A percentile compares a stretch with the other conserved stretches of the same genome.
Evolutionary conservation across 202 grass and related monocot species (phyloP).

Genomic region (Hordeum pubiflorum): DNA sequence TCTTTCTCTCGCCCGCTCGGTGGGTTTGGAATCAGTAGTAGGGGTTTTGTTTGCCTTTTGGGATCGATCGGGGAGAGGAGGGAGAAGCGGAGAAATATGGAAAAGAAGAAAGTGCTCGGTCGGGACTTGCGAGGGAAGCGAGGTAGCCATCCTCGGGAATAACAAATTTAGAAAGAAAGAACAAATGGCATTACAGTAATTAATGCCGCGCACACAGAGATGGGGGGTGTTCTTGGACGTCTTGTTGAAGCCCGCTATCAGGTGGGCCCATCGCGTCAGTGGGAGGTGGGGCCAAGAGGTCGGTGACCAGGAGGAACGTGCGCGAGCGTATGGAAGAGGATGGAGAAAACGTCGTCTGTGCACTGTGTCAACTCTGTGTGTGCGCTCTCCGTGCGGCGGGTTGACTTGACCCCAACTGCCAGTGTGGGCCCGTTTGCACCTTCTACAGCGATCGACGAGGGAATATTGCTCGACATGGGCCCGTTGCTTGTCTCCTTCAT

Average conservation of each 20-base stretch:
- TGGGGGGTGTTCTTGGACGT: too few relatives aligned
- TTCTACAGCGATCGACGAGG: neutral
- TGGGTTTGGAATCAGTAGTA: neutral
- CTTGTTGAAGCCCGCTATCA: neutral
- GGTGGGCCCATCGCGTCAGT: neutral
- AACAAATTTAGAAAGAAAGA: neutral
- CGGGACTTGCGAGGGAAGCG: slow-evolving; percentile 27
- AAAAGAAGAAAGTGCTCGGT: neutral
- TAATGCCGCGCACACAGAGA: too few relatives aligned
- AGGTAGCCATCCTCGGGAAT: neutral
- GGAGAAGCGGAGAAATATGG: neutral
- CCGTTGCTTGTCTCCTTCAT: neutral
- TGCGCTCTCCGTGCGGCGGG: neutral
- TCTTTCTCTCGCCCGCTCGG: neutral
- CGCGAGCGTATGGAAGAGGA: neutral
- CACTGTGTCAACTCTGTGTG: neutral
- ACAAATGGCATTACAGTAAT: neutral
- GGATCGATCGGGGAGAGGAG: neutral
- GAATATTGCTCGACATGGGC: neutral
- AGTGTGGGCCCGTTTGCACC: neutral
- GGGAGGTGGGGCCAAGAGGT: neutral
- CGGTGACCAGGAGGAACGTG: neutral
- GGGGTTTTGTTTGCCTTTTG: neutral
- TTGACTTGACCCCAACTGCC: neutral
- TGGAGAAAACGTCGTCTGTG: neutral